A percentile compares a stretch with the other conserved stretches of the same genome.
phyloP scores from a whole-genome alignment of 306 rosid genomes.

The Cercis canadensis region DNA sequence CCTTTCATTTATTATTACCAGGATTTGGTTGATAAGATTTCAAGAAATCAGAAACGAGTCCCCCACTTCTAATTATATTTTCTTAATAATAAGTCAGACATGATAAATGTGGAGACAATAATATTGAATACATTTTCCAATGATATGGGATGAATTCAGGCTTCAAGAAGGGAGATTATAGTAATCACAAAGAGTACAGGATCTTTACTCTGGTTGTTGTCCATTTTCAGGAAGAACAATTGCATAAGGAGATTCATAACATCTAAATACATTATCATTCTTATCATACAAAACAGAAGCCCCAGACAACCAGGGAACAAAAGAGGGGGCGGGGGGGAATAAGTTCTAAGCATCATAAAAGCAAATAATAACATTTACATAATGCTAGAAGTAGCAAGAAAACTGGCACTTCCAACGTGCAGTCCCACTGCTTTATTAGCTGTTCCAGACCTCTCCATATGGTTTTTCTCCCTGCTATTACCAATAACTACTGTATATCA shows the following conservation, averaged over 20 bases:
- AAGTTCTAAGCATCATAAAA: slow-evolving; percentile 27
- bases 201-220: not conserved
- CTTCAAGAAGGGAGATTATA: not conserved
- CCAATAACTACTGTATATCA: slow-evolving; percentile 26
- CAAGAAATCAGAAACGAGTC: not conserved
- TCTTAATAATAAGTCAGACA: slow-evolving; percentile 13
- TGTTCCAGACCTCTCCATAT: slow-evolving; percentile 18
- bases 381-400: slow-evolving; percentile 21
- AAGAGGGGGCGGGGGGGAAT: not conserved
- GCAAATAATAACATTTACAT: slow-evolving; percentile 10
- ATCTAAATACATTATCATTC: not conserved
- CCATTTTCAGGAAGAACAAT: not conserved
- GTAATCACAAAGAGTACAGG: not conserved
- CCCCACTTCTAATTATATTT: not conserved
- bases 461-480: slow-evolving; percentile 24
- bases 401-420: slow-evolving; percentile 14
- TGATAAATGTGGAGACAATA: not conserved
- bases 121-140: not conserved
- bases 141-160: slow-evolving; percentile 30
- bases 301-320: not conserved
- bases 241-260: not conserved
- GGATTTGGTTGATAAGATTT: slow-evolving; percentile 11
- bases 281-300: not conserved
- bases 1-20: slow-evolving; percentile 17
- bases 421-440: slow-evolving; percentile 17